A percentile compares a stretch with the other conserved stretches of the same genome.
phyloP scores from a whole-genome alignment of 306 rosid species.

The Fragaria iinumae region DNA sequence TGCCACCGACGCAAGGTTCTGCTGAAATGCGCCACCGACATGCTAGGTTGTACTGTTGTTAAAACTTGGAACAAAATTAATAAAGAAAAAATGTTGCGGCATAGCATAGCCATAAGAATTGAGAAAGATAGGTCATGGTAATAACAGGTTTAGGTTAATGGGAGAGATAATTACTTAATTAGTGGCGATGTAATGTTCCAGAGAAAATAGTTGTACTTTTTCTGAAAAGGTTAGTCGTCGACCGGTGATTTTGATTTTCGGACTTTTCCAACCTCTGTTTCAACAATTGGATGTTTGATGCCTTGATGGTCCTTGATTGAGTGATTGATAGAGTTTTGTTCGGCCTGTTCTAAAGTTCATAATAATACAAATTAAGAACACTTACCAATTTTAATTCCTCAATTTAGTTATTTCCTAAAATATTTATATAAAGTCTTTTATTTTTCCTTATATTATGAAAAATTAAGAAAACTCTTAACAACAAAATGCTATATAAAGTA shows the following conservation, averaged over 20 bases:
- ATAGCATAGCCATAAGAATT: not conserved
- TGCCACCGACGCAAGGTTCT: constrained; percentile 25
- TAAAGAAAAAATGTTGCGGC: not conserved
- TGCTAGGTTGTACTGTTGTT: not conserved
- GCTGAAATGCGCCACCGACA: constrained; percentile 13
- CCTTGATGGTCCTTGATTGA: not conserved
- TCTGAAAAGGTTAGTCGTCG: not conserved
- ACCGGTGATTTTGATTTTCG: not conserved
- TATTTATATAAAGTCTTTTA: no score
- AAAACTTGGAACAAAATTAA: not conserved
- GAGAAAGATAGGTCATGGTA: not conserved
- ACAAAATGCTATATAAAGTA: no score
- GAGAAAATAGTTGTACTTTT: not conserved
- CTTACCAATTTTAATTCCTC: no score
- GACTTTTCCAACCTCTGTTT: not conserved
- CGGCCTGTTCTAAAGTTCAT: no score
- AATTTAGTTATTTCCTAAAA: no score
- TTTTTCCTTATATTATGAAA: no score
- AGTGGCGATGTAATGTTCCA: not conserved
- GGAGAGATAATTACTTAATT: not conserved
- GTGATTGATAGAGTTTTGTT: no score
- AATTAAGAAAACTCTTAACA: no score
- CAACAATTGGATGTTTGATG: no score
- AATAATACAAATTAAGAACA: no score
- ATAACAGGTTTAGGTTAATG: not conserved